Base-by-base conservation (phyloP, 225 moss, liverwort and hornwort genomes). In the Bryoerythrophyllum caledonicum region DNA sequence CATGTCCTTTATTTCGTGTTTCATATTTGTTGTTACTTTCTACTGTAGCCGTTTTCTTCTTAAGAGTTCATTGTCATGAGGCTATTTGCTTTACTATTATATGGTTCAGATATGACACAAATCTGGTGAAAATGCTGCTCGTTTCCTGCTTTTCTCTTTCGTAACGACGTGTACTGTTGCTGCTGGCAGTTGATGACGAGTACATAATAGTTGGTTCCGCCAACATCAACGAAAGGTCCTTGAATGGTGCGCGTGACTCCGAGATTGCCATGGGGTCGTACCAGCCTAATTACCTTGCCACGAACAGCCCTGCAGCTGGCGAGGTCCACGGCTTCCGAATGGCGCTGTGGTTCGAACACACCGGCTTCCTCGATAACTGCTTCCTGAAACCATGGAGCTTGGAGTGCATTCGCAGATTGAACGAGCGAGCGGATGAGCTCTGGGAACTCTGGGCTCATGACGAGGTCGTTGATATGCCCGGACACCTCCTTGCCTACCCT, bases 221-320 rank as follows among this genome's bases (percentile, higher is more conserved):
- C 76, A 96, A 96, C 74, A 96, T 96, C 82, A 96, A 96, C 75
- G 92, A 96, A 75, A 83, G 96, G 63, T 96, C 96, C 20, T 74
- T 94, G 88, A 90, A 91, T 25, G 96, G 96, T 43, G 80, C 94
- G 16, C 91, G 96, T 26, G 94, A 96, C 75, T 86, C 94, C 8
- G 96, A 96, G 80, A 94, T 96, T 52, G 94, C 96, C 20, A 91
- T 94, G 80, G 96, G 96, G 24, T 71, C 96, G 9, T 94, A 87
- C 77, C 96, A 96, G 78, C 92, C 96, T 4, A 63, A 77, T 30
- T 83, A 79, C 37, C 85, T 96, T 30, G 76, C 69, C 13, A 74
- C 74, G 20, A 40, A 63, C 23, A 61, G 76, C n/a, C 79, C 83
- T 23, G 86, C 96, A 5, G 66, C 28, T 7, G 96, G 92, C 21